Base-by-base conservation (phyloP, 1,139 yeast genomes). In the Debaryomycetaceae sp. region DNA sequence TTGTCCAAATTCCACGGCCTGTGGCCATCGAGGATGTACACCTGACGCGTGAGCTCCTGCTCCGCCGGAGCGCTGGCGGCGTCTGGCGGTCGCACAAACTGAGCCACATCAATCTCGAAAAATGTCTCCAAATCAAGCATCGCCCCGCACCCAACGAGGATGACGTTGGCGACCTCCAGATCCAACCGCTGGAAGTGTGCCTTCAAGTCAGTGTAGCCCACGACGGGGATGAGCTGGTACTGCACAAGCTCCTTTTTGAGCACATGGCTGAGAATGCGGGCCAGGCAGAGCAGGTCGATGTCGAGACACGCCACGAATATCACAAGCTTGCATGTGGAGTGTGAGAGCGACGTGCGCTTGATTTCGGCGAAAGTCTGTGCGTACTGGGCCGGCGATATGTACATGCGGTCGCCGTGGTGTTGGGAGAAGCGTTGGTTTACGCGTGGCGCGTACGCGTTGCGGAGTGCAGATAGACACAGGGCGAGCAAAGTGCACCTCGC, bases 1-100 rank as follows among this genome's bases (percentile, higher is more conserved):
- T 93, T 93, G 50, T 89, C 96, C 43, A 93, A 62, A 54, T 88
- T 88, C 97, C 97, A 91, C 3, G 98, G 99, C 41, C 97, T 65
- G 42, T 85, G 94, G 4, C 95, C 91, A 55, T 93, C 99, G 37
- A 91, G 69, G 10, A 93, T 73, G 49, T 84, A 93, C 2, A 93
- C 70, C 37, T 70, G 48, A 27, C 62, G 46, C 28, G 41, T 46
- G 30, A 48, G 32, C 15, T 35, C 32, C 5, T 10, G 15, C 10
- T 24, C 23, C n/a, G 9, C 16, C 5, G 10, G 24, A 14, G 12
- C 31, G 6, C 5, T 36, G 10, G 23, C 32, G 12, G 41, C 23
- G n/a, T 35, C 40, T 11, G 40, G 36, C 12, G 42, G 46, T 22
- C 28, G 16, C 16, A 27, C 15, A 35, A 57, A 70, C 3, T 71